Percentiles rank a stretch among this genome's conserved stretches.
Conservation (phyloP, 805 yeast species). For the Starmerella stigmatis region DNA sequence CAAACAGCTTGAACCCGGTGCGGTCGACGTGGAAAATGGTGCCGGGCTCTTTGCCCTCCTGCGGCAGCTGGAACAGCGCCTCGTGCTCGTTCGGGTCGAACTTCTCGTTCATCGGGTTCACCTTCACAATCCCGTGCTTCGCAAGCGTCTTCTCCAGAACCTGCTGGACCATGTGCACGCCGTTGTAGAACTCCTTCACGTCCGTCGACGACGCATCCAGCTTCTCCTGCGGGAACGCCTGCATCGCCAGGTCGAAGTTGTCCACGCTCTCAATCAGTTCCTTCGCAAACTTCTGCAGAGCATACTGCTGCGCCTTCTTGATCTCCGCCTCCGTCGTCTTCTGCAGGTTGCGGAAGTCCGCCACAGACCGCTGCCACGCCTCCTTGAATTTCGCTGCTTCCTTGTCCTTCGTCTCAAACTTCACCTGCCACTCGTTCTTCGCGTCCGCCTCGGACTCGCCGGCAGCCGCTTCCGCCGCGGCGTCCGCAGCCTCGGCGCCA, state of each 20-base stretch:
- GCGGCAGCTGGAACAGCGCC: conserved; percentile 81
- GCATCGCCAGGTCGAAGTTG: conserved; percentile 79
- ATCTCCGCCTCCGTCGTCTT: conserved; percentile 80
- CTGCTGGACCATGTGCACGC: conserved; percentile 81
- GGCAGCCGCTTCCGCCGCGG: conserved; percentile 24
- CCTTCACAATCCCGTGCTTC: conserved; percentile 69
- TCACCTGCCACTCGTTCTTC: conserved; percentile 37
- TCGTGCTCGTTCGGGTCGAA: conserved; percentile 90
- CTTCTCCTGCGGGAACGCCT: conserved; percentile 40
- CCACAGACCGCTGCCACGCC: conserved; percentile 68
- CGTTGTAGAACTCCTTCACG: conserved; percentile 67
- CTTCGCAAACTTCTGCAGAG: conserved; percentile 82
- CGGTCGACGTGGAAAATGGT: conserved; percentile 89
- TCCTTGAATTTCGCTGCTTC: conserved; percentile 77
- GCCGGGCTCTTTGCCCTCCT: conserved; percentile 82
- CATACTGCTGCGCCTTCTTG: conserved; percentile 79
- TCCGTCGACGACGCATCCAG: conserved; percentile 34
- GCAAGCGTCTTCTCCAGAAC: conserved; percentile 74
- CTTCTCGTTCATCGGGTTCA: conserved; percentile 72
- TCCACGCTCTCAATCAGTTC: conserved; percentile 84
- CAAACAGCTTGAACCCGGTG: conserved; percentile 74
- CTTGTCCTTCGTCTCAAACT: conserved; percentile 43
- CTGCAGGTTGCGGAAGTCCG: conserved; percentile 88
- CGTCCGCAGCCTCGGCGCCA: conserved; percentile 16
- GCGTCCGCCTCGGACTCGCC: conserved; percentile 21